Conservation (phyloP, 1,139 yeast genomes). For the Nakaseomyces uthaithaninus region DNA sequence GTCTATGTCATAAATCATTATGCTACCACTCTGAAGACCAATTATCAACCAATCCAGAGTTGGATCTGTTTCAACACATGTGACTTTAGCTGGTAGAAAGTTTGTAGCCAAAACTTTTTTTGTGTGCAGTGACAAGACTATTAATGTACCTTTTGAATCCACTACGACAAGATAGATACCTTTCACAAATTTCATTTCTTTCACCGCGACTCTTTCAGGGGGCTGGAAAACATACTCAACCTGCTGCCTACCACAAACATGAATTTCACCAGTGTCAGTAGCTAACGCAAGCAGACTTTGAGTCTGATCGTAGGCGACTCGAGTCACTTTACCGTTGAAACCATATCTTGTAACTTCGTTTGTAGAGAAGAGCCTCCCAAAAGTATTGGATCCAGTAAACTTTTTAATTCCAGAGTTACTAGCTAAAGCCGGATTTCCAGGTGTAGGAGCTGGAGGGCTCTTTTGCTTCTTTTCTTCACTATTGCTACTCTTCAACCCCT, state of each 20-base stretch:
- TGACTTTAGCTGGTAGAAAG: slow-evolving; percentile 56
- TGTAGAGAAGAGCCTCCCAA: slow-evolving; percentile 34
- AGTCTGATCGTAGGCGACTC: slow-evolving; percentile 76
- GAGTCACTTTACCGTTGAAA: slow-evolving; percentile 48
- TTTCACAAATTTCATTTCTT: slow-evolving; percentile 56
- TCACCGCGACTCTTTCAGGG: slow-evolving; percentile 38
- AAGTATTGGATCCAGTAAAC: slow-evolving; percentile 5
- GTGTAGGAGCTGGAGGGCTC: neutral
- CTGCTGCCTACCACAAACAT: slow-evolving; percentile 76
- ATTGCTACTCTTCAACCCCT: slow-evolving; percentile 2
- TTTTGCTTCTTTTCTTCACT: neutral
- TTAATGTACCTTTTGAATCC: slow-evolving; percentile 47
- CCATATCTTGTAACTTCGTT: slow-evolving; percentile 45
- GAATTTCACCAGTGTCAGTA: slow-evolving; percentile 59
- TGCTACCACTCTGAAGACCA: slow-evolving; percentile 71
- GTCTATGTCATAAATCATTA: slow-evolving; percentile 77
- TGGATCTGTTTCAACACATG: slow-evolving; percentile 70
- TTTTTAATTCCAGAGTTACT: slow-evolving; percentile 2
- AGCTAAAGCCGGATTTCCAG: slow-evolving; percentile 2
- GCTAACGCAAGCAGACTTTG: slow-evolving; percentile 81
- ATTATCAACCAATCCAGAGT: slow-evolving; percentile 77
- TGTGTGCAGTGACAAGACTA: slow-evolving; percentile 62
- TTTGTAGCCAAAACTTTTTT: slow-evolving; percentile 47
- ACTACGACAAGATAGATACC: slow-evolving; percentile 73
- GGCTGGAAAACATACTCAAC: slow-evolving; percentile 62